Evolutionary conservation across 176 grass and related monocot species (phyloP), one percentile per base, ranked within the genome.

Genomic region (Tillandsia leiboldiana): DNA sequence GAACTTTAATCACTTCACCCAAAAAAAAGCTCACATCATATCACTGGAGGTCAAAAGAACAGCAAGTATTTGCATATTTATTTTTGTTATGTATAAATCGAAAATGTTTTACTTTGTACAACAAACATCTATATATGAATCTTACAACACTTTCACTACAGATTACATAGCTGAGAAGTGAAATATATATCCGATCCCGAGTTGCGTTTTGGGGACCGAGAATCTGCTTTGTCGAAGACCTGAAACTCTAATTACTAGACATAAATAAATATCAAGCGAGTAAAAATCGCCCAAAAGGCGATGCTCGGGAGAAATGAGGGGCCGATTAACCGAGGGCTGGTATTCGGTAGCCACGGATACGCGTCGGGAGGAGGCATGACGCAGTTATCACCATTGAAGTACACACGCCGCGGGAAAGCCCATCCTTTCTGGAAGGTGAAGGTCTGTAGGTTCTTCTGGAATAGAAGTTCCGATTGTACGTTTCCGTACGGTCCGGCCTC

Each of bases 301-400:
- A 61, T 61, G 11, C 9, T 61, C 23, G 15, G 56, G 56, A 8
- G 56, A 20, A 61, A 18, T 23, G 22, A 22, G 17, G n/a, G 56
- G 56, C 56, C n/a, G 49, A 29, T 78, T 12, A 77, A 42, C 64
- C 51, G 58, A 11, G 75, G 83, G 0, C 70, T 81, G 53, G 78
- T 70, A 65, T 76, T 84, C 2, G 83, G 86, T 42, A 94, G 49
- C 81, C 76, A 79, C n/a, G 81, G 86, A 59, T 94, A 94, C 20
- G 9, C 48, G 69, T 94, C 86, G 33, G 83, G 83, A 20, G 81
- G 54, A 28, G 90, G 83, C 90, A 94, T 94, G 51, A 86, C 86
- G 4, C 83, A 89, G 57, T 81, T 94, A 65, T 89, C 83, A 4
- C 90, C 86, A 1, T 94, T 90, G 86, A 94, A 94, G 76, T 94